Base-by-base conservation (phyloP, 1,284 basidiomycete genomes). In the Volvariella volvacea region DNA sequence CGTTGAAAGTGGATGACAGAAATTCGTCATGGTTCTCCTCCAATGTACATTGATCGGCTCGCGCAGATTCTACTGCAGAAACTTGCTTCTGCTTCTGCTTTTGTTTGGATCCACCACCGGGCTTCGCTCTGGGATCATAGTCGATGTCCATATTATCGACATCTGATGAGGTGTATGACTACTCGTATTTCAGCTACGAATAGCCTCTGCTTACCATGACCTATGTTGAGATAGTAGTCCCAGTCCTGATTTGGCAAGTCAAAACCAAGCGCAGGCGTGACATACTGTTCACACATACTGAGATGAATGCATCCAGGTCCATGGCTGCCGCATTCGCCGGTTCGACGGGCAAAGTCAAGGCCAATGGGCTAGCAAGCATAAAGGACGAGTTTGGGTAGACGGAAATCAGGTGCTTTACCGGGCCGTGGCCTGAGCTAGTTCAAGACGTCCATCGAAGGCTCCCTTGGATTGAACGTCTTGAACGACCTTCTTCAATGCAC, bases 401-500 rank as follows among this genome's bases (percentile, higher is more conserved):
- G 14, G 12, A 42, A 8, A 16, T 22, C 3, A 32, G 21, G n/a
- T 22, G 39, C 41, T 37, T 45, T 54, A 84, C 86, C 76, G 73
- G 25, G 77, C 70, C 39, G 65, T 76, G 0, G 80, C 71, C 50
- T 88, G 84, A 14, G 70, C 69, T 81, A 88, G 83, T 55, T 87
- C 80, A 33, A 86, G 65, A 40, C 76, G 69, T 3, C 63, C 66
- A 41, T 73, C 73, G 28, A 61, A 57, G 0, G 64, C 59, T 6
- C 69, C 62, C 31, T 65, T 49, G 1, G 67, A 64, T 46, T 74
- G 71, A 42, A 83, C 53, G 34, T 88, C 83, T 48, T 80, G 73
- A 4, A 85, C 73, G 6, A 83, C 76, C 56, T 83, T 87, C 65
- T 86, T 89, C 42, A 91, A 65, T 4, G 83, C 74, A 38, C 77